Base-by-base conservation (phyloP, 352 stramenopile species). In the Globisporangium takayamanum region DNA sequence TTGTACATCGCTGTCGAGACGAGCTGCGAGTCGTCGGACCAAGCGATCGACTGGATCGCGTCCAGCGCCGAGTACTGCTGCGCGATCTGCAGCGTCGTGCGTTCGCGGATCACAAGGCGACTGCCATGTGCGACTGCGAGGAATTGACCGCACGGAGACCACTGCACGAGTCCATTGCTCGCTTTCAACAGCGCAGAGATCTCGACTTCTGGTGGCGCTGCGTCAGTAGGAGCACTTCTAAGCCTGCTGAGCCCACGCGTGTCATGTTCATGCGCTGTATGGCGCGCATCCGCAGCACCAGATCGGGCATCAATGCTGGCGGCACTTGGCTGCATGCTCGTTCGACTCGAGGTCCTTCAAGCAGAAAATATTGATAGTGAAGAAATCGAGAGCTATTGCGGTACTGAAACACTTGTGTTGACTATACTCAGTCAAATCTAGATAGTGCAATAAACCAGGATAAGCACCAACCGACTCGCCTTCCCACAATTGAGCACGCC, bases 1-100 rank as follows among this genome's bases (percentile, higher is more conserved):
- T 92, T 92, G 69, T 76, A 75, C 66, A 80, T 78, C 22, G 73
- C 69, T 22, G 75, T 84, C 20, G 76, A 60, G 26, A 94, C 76
- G 18, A 92, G 50, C 37, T 87, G 72, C 56, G 82, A 87, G 64
- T 89, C 78, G 4, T 76, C 62, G 6, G 80, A 88, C 82, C 80
- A 89, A 2, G 58, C 62, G 30, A 89, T 49, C 5, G 73, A 66
- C 61, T 88, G 75, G 45, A 91, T 73, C 14, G 72, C 60, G 59
- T 87, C 77, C 6, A 78, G 48, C 3, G 77, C 59, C 41, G 73
- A 63, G 62, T 84, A 92, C 30, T 83, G 80, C 67, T 92, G 82
- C 30, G 82, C 50, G 33, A 89, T 84, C 58, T 89, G 76, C 63
- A 84, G 58, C 39, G 68, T 74, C 26, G 59, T 57, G 18, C 55